Base-by-base conservation (phyloP, 106 monocot species). In the Gastrodia elata region DNA sequence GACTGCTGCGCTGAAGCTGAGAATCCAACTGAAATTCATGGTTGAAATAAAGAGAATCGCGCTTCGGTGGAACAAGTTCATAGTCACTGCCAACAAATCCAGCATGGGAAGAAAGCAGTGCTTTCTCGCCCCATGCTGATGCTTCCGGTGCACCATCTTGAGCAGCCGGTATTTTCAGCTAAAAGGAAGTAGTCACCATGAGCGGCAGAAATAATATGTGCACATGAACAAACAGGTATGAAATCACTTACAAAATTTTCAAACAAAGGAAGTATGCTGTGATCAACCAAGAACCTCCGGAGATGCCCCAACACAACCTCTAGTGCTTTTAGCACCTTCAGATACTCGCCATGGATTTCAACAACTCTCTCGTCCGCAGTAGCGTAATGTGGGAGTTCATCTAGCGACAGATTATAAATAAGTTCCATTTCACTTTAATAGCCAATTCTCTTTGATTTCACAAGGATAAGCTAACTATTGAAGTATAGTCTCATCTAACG, bases 211-310 rank as follows among this genome's bases (percentile, higher is more conserved):
- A 26, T 25, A 69, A 26, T 6, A 69, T 39, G 36, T 5, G 3
- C 24, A 9, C 26, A 20, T 13, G 41, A 69, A 69, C 41, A 69
- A 39, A 69, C 22, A 0, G 39, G 34, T n/a, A 35, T 41, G 61
- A 65, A 55, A 52, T 20, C n/a, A 22, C 92, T 84, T 80, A 97
- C 96, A 81, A 6, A 84, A 41, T 90, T 84, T 40, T 97, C 92
- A 73, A 92, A 97, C 44, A 92, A 76, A 64, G 96, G 90, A 37
- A 97, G 64, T 42, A 97, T 77, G 39, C 92, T 88, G 49, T 83
- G 96, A 76, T 97, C 92, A 74, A 97, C 90, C 71, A 97, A 79
- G 81, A 97, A 97, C 70, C 88, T 97, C 39, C 96, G 72, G 16
- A 97, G 90, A 80, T 90, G 84, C 0, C 86, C 78, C 69, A 84